These are phyloP conservation scores for Vitis amurensis DNA, from an alignment of 164 flowering plant genomes.

Conservation along the genomic window DNA sequence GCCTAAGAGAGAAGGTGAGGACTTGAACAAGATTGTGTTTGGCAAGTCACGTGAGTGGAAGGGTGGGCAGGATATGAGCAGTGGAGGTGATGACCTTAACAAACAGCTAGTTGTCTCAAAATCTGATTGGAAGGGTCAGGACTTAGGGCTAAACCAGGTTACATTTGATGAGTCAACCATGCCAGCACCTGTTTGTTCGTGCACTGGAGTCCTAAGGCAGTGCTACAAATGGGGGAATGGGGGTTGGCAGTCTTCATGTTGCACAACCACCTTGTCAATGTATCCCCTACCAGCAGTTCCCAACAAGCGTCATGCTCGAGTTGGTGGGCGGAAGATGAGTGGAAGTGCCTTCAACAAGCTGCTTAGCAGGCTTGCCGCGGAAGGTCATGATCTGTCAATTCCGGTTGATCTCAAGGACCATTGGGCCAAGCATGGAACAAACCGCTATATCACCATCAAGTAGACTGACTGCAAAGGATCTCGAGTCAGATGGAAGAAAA, in stretches of 20 bases:
- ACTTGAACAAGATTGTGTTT: slow-evolving; percentile 49
- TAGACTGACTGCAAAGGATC: slow-evolving; percentile 15
- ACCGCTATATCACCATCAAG: slow-evolving; percentile 74
- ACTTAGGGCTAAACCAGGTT: slow-evolving; percentile 69
- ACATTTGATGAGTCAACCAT: slow-evolving; percentile 68
- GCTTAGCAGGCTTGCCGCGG: slow-evolving; percentile 61
- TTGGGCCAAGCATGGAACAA: slow-evolving; percentile 85
- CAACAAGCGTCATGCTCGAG: slow-evolving; percentile 71
- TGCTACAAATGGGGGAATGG: slow-evolving; percentile 90
- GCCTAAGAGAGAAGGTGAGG: slow-evolving; percentile 52
- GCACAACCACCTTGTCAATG: slow-evolving; percentile 67
- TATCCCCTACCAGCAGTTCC: slow-evolving; percentile 73
- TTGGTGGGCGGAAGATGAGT: slow-evolving; percentile 83
- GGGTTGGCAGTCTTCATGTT: slow-evolving; percentile 86
- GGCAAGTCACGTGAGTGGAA: slow-evolving; percentile 51
- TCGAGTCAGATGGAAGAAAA: too few relatives aligned
- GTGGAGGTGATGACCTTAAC: slow-evolving; percentile 38
- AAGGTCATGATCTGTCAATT: slow-evolving; percentile 62
- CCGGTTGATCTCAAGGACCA: slow-evolving; percentile 72
- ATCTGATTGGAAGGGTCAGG: slow-evolving; percentile 77
- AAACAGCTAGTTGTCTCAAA: slow-evolving; percentile 40
- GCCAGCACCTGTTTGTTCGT: slow-evolving; percentile 75
- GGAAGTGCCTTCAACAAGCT: slow-evolving; percentile 68
- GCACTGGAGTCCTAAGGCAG: slow-evolving; percentile 61
- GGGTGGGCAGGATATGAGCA: slow-evolving; percentile 32